Evolutionary conservation across 345 rosid species (phyloP).

Genomic region (Citrus reticulata): DNA sequence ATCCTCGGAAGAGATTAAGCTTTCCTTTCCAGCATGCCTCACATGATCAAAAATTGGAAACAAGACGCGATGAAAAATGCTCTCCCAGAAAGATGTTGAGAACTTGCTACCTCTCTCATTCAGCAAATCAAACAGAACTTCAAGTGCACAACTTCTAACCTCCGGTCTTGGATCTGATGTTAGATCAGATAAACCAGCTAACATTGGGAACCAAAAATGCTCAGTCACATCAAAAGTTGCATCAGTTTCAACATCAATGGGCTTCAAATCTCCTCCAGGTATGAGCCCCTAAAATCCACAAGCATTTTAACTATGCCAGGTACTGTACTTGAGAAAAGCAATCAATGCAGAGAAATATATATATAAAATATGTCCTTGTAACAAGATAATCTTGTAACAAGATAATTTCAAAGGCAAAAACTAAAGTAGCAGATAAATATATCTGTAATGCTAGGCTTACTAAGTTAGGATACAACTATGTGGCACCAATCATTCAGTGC

Average conservation of each 20-base stretch:
- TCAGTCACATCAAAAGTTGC: conserved; percentile 75
- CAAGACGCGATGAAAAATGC: conserved; percentile 85
- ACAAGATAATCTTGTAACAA: neutral
- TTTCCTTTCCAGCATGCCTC: conserved; percentile 83
- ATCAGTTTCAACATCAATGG: conserved; percentile 50
- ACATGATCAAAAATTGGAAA: conserved; percentile 95
- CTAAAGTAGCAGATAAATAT: neutral
- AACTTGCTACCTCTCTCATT: conserved; percentile 91
- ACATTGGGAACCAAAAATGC: conserved; percentile 94
- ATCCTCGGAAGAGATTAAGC: conserved; percentile 61
- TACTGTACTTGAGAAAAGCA: neutral
- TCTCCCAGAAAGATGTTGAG: conserved; percentile 86
- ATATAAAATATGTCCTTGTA: neutral
- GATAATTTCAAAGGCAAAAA: neutral
- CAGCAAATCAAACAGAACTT: conserved; percentile 87
- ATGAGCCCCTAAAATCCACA: conserved; percentile 59
- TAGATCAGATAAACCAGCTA: conserved; percentile 89
- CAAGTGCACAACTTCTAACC: conserved; percentile 88
- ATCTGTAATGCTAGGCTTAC: neutral
- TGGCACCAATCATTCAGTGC: neutral
- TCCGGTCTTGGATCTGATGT: conserved; percentile 79
- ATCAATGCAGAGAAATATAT: neutral
- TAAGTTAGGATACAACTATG: neutral
- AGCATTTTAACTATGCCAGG: conserved; percentile 15
- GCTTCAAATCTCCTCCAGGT: conserved; percentile 84